Evolutionary conservation across 2,329 filamentous ascomycete genomes (phyloP), one percentile per base, ranked within the genome.

Genomic region (Scedosporium dehoogii): DNA sequence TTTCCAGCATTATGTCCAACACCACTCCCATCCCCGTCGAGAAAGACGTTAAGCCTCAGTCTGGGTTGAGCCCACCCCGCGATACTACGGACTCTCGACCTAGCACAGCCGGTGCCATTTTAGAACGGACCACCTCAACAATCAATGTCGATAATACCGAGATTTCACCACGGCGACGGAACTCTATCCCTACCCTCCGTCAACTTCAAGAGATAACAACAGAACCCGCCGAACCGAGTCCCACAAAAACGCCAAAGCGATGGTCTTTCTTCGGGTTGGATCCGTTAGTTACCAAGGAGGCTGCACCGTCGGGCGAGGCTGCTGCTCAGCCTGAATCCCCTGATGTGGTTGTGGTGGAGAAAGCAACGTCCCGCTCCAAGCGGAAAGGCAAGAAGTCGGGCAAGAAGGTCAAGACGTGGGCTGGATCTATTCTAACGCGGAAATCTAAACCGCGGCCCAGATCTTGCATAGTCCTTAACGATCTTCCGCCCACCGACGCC

Each of bases 331-430:
- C 51, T 7, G 21, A 14, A 27, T 14, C 4, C 18, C 4, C 18
- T 12, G 51, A 16, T 16, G 23, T 25, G 4, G 18, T 25, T 55
- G 51, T 14, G 23, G 18, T 14, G 6, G 21, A 23, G 18, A 27
- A 55, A 27, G 23, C 29, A 33, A 33, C 25, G 44, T 23, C 59
- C 9, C 69, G 69, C 29, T 44, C 61, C 14, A 72, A 73, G 63
- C 72, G 72, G 62, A 66, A 67, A 21, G 65, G 65, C 41, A 76
- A 75, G 67, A 73, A 73, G 57, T 70, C 74, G 38, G 72, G 73
- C 70, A 92, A 90, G 75, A 89, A 89, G 72, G 89, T 93, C 63
- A 91, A 90, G 69, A 82, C 81, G 3, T 89, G 86, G 86, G 84
- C 85, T 18, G 86, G 85, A 38, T 84, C 85, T 2, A 87, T 89